Conservation (phyloP, 1,139 yeast species). For the Geotrichum aggregatum region DNA sequence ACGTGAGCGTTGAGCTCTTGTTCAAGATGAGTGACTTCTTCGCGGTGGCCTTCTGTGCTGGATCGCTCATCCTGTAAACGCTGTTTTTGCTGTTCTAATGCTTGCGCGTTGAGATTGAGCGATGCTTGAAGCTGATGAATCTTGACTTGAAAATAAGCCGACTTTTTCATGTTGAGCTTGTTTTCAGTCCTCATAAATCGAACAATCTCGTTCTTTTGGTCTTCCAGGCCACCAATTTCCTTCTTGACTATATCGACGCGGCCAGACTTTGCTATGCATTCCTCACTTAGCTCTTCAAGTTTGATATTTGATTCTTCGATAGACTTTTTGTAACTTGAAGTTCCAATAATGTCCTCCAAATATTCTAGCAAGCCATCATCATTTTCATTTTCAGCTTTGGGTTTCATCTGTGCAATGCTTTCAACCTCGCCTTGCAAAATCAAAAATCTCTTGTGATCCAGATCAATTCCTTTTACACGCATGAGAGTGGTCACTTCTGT, state of each 20-base stretch:
- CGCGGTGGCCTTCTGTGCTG: constrained; percentile 44
- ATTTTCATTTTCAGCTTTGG: constrained; percentile 86
- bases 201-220: constrained; percentile 65
- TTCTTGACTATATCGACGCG: constrained; percentile 75
- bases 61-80: constrained; percentile 47
- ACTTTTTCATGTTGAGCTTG: constrained; percentile 49
- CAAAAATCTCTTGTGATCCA: constrained; percentile 89
- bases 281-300: constrained; percentile 69
- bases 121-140: constrained; percentile 44
- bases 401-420: constrained; percentile 96
- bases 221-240: constrained; percentile 68
- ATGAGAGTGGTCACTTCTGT: constrained; percentile 74
- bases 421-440: constrained; percentile 98
- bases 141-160: constrained; percentile 56
- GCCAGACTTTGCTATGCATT: constrained; percentile 74
- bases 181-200: constrained; percentile 65
- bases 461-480: constrained; percentile 82
- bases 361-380: constrained; percentile 95
- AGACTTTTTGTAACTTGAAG: constrained; percentile 71
- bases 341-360: constrained; percentile 94
- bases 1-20: constrained; percentile 42
- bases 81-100: constrained; percentile 46
- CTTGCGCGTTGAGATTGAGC: constrained; percentile 39
- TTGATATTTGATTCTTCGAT: constrained; percentile 62
- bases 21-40: constrained; percentile 40